These are phyloP conservation scores for Malus fusca DNA, from an alignment of 306 rosid genomes.

Conservation along the genomic window DNA sequence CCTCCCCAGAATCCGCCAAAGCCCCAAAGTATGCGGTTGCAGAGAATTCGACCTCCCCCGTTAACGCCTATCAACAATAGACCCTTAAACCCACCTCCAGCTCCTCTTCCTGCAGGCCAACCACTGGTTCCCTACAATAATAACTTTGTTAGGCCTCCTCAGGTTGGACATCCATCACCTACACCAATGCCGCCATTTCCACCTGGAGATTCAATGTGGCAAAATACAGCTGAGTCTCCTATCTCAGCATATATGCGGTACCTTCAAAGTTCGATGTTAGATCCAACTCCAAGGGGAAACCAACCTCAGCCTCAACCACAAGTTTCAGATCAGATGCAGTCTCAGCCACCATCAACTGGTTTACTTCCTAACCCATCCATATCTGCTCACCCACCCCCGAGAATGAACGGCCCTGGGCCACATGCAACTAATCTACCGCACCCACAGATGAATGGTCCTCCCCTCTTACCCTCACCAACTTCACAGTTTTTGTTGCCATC, in stretches of 20 bases:
- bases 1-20: slow-evolving; percentile 69
- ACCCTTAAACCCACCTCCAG: slow-evolving; percentile 40
- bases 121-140: slow-evolving; percentile 49
- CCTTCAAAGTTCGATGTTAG: slow-evolving; percentile 68
- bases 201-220: slow-evolving; percentile 47
- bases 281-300: slow-evolving; percentile 52
- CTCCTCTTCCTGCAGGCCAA: slow-evolving; percentile 39
- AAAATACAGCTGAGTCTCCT: slow-evolving; percentile 71
- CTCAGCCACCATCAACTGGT: slow-evolving; percentile 45
- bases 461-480: slow-evolving; percentile 70
- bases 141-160: slow-evolving; percentile 49
- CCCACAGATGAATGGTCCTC: slow-evolving; percentile 45
- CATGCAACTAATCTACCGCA: slow-evolving; percentile 37
- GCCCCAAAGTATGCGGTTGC: slow-evolving; percentile 80
- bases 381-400: slow-evolving; percentile 39
- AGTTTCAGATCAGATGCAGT: slow-evolving; percentile 16
- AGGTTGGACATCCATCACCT: slow-evolving; percentile 53
- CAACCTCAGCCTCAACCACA: slow-evolving; percentile 24
- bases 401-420: slow-evolving; percentile 43
- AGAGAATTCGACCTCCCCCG: slow-evolving; percentile 90
- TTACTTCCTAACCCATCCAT: slow-evolving; percentile 58
- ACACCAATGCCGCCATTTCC: slow-evolving; percentile 32
- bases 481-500: slow-evolving; percentile 84
- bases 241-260: slow-evolving; percentile 88
- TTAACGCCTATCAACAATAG: slow-evolving; percentile 60